phyloP scores from a whole-genome alignment of 164 flowering plant species.

The Macadamia integrifolia region DNA sequence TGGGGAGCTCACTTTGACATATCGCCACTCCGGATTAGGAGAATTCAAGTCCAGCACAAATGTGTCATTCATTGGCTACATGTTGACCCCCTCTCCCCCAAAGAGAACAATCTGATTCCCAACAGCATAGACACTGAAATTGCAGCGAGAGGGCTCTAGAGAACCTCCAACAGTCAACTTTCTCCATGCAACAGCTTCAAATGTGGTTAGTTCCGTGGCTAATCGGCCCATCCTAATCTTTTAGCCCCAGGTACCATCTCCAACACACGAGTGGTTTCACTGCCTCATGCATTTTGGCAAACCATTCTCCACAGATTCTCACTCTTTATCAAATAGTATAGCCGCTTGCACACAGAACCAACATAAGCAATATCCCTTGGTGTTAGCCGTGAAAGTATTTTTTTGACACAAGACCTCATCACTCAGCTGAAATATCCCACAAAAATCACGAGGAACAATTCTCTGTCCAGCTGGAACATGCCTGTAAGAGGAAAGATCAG shows the following conservation, averaged over 20 bases:
- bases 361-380: constrained; percentile 14
- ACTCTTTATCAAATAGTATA: constrained; percentile 6
- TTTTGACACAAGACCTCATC: constrained; percentile 9
- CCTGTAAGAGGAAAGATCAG: constrained; percentile 22
- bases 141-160: constrained; percentile 9
- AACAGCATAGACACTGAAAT: background rate
- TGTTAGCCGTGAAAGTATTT: constrained; percentile 8
- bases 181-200: constrained; percentile 11
- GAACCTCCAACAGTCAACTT: constrained; percentile 1
- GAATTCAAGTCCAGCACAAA: constrained; percentile 9
- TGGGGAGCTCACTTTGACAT: constrained; percentile 9
- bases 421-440: constrained; percentile 6
- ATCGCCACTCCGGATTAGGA: constrained; percentile 9
- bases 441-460: constrained; percentile 18
- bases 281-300: constrained; percentile 16
- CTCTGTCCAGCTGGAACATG: constrained; percentile 28
- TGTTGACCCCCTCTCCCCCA: constrained; percentile 7
- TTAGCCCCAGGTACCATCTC: constrained; percentile 10
- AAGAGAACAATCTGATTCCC: constrained; percentile 4
- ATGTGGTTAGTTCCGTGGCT: constrained; percentile 11
- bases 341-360: constrained; percentile 8
- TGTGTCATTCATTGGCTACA: constrained; percentile 14
- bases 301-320: constrained; percentile 12
- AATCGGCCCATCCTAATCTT: constrained; percentile 12
- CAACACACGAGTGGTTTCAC: constrained; percentile 6